Evolutionary conservation across 257 asterid genomes (phyloP).

Genomic region (Gentiana straminea): DNA sequence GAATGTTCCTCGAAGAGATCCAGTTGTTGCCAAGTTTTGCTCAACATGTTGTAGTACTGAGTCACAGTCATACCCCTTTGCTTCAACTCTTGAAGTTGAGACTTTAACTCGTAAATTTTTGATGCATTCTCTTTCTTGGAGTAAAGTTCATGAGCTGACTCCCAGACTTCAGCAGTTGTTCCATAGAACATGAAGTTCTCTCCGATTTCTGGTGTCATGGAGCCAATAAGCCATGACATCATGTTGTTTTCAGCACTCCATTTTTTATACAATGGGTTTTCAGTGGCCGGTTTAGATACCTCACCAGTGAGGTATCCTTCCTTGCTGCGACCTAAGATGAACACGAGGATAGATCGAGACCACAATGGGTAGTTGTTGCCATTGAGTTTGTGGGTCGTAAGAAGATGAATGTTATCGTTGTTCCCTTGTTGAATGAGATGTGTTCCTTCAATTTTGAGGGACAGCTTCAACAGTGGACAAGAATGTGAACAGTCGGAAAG

Average conservation of each 20-base stretch:
- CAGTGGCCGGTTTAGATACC: not conserved
- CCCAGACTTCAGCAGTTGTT: not conserved
- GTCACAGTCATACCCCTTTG: not conserved
- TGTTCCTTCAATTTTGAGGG: too few relatives aligned
- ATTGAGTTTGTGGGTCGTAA: too few relatives aligned
- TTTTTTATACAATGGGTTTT: not conserved
- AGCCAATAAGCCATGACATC: not conserved
- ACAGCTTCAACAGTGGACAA: too few relatives aligned
- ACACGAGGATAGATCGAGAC: not conserved
- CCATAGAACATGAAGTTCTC: not conserved
- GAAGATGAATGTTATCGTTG: too few relatives aligned
- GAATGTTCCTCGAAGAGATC: not conserved
- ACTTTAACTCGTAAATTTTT: not conserved
- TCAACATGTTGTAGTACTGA: not conserved
- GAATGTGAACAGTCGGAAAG: too few relatives aligned
- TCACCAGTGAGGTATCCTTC: not conserved
- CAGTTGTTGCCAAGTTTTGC: not conserved
- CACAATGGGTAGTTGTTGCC: not conserved
- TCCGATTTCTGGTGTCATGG: not conserved
- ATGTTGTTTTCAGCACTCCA: not conserved
- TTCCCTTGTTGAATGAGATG: too few relatives aligned
- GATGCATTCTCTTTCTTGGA: not conserved
- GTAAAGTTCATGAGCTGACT: not conserved
- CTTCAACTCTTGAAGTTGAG: not conserved
- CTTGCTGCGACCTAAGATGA: not conserved